Base-by-base conservation (phyloP, 108 stramenopile species). In the Phaeodactylum tricornutum region DNA sequence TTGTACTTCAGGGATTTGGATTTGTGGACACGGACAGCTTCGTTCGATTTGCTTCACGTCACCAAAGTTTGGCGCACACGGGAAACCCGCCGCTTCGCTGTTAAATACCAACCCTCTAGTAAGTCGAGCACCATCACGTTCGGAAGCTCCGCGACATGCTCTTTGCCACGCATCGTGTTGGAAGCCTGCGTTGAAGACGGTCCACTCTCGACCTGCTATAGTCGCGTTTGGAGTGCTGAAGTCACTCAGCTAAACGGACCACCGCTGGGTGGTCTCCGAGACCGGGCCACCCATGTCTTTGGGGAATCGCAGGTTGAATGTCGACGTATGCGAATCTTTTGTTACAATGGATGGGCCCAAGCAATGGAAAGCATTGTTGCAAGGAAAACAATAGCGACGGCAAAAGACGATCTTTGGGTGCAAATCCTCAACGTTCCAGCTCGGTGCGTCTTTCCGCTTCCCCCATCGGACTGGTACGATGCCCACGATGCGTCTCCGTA, bases 261-360 rank as follows among this genome's bases (percentile, higher is more conserved):
- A 23, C 34, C 12, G 6, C 43, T 32, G 35, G 34, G 15, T 48
- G 53, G 4, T 9, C 51, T 65, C n/a, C 54, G 30, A 36, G 33
- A 26, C n/a, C 50, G 49, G 2, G 33, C 28, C 24, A 29, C 20
- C 14, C 53, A 48, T 19, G 36, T 51, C 20, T 14, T 34, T 9
- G 43, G 63, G 26, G 67, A 62, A 28, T 63, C 67, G 25, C 17
- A 33, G 12, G 58, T 65, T 4, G n/a, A n/a, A n/a, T n/a, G n/a
- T n/a, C 60, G 51, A 31, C 42, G 71, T 21, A 59, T 76, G 7
- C 62, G 60, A 0, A 53, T 87, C 6, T 87, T 77, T 37, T 71
- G 81, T 32, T 87, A 87, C 50, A 62, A 69, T 23, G 28, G 40
- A 0, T 87, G 82, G 51, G 84, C 84, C 21, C 47, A 57, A 11